Evolutionary conservation across 148 eudicot genomes (phyloP), one percentile per base, ranked within the genome.

Genomic region (Amaranthus hypochondriacus): DNA sequence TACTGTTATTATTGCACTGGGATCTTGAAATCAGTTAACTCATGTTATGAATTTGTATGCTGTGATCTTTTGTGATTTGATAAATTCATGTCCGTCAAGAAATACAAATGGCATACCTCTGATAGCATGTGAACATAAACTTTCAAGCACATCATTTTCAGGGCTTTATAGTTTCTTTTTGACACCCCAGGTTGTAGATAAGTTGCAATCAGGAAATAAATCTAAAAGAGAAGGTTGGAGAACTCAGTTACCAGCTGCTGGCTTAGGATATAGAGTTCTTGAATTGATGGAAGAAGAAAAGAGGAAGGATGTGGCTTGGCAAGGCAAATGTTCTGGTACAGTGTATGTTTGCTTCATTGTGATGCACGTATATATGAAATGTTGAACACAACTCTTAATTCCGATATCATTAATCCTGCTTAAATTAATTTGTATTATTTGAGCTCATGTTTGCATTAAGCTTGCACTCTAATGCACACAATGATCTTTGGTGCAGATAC

Each of bases 291-390:
- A 92, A 73, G 87, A 85, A 15, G 90, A 87, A 56, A 92, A 90
- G 78, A 78, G 46, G 65, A 95, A 92, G 9, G 99, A 95, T 73
- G 94, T 71, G 39, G 82, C 75, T 50, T 95, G 99, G 99, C 96
- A 89, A 79, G 99, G 99, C 77, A 95, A 90, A 86, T 95, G 99
- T 81, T 95, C 99, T 56, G 99, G 96, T 82, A 89, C 99, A 80
- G 96, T 95, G 99, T 95, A 95, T 81, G 99, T 88, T 60, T 68
- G 49, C 50, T 73, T 67, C 21, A 9, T 65, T 5, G 59, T 67
- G 54, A 48, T 74, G 58, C 53, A 64, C 64, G 39, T 7, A 8
- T 68, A 12, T 12, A 5, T 12, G 48, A 12, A 64, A 46, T 13
- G 3, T 12, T 9, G 1, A 5, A 12, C 9, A 64, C 12, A 43